Evolutionary conservation across 495 filamentous ascomycete species (phyloP), one percentile per base, ranked within the genome.

Genomic region (Podospora anserina): DNA sequence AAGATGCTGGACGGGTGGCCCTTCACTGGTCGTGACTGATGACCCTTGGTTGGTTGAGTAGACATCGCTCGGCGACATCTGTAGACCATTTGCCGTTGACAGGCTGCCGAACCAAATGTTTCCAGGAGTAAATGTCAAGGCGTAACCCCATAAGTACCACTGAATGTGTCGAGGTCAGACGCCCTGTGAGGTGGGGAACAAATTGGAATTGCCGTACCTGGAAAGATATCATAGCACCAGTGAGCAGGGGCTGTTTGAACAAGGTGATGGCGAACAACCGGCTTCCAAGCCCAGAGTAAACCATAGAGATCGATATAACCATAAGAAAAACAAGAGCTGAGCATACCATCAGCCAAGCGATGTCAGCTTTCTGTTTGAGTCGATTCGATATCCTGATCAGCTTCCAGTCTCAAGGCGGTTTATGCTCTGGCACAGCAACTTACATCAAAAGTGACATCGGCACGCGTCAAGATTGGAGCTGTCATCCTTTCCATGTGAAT

Each of bases 101-200:
- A 26, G n/a, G n/a, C 18, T 26, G 23, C 55, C 55, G 11, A 58
- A 58, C 55, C 55, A 58, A 11, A 19, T 58, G 23, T 58, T 58
- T 58, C 55, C 55, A 5, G 55, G 55, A 5, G 55, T 58, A 58
- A 58, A 58, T 2, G 55, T 26, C 23, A 58, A 26, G 23, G 55
- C 23, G 23, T 58, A 58, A 26, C 55, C 55, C 55, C 55, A 58
- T 20, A 58, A n/a, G 23, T 58, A 58, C 55, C 55, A 58, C 55
- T 58, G 3, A 2, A 19, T 20, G 23, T 23, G 23, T 23, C 23
- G 23, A 23, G 23, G 23, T 23, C 23, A 23, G 23, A 23, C 23
- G 0, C 1, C 23, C 23, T 23, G 23, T 23, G 23, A 23, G 1
- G 23, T 23, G 23, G 23, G 23, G 23, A 23, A 23, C 23, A 2